These are phyloP conservation scores for Lizanozyma gosingica DNA, from an alignment of 1,139 yeast species.

Conservation along the genomic window DNA sequence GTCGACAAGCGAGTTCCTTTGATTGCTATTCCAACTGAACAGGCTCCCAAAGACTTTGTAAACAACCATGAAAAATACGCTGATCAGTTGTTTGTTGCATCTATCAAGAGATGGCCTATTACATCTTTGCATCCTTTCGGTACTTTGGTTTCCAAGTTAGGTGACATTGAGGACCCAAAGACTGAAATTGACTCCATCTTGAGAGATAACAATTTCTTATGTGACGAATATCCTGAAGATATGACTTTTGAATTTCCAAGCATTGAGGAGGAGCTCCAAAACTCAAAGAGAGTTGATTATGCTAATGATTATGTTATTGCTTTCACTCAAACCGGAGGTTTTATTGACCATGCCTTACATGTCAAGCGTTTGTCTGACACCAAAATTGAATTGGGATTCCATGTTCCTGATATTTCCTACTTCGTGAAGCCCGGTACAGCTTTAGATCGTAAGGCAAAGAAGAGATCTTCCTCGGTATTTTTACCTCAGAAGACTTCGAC, in stretches of 20 bases:
- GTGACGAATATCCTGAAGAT: slow-evolving; percentile 68
- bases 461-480: slow-evolving; percentile 82
- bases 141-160: slow-evolving; percentile 79
- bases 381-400: slow-evolving; percentile 68
- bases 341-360: slow-evolving; percentile 75
- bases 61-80: slow-evolving; percentile 82
- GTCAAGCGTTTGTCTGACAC: slow-evolving; percentile 51
- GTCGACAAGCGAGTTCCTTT: slow-evolving; percentile 95
- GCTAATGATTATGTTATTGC: slow-evolving; percentile 58
- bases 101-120: slow-evolving; percentile 98
- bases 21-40: slow-evolving; percentile 97
- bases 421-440: slow-evolving; percentile 64
- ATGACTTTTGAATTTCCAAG: slow-evolving; percentile 30
- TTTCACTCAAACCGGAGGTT: slow-evolving; percentile 48
- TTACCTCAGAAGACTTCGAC: slow-evolving; percentile 73
- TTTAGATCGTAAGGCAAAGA: slow-evolving; percentile 83
- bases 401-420: slow-evolving; percentile 70
- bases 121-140: slow-evolving; percentile 98
- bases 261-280: slow-evolving; percentile 25
- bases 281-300: slow-evolving; percentile 46
- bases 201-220: slow-evolving; percentile 85
- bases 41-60: slow-evolving; percentile 92
- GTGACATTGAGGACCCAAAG: slow-evolving; percentile 64
- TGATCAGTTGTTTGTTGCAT: slow-evolving; percentile 81
- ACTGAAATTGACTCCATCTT: slow-evolving; percentile 86